Conservation (phyloP, 768 basidiomycete species). For the Termitomyces sp. region DNA sequence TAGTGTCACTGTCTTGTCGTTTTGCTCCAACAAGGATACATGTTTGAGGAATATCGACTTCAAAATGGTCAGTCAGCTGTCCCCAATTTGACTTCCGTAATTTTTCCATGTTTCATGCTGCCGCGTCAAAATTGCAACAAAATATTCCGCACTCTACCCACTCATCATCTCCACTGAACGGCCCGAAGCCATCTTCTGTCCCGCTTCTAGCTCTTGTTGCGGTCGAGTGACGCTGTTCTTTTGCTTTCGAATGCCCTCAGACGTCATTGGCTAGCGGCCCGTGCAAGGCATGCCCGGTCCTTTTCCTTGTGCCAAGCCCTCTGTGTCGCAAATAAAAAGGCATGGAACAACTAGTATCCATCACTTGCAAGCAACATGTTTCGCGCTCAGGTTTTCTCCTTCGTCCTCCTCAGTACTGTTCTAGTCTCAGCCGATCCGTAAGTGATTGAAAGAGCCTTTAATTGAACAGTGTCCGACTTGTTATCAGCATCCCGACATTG, state of each 20-base stretch:
- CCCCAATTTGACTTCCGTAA: not conserved
- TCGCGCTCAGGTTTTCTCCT: not conserved
- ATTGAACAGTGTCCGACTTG: not conserved
- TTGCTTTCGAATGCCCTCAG: not conserved
- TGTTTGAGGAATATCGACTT: not conserved
- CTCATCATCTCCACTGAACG: not conserved
- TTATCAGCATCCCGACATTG: slow-evolving; percentile 5
- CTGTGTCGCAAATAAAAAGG: slow-evolving; percentile 1
- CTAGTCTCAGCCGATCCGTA: slow-evolving; percentile 7
- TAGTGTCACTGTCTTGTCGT: not conserved
- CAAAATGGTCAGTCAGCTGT: slow-evolving; percentile 1
- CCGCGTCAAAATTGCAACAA: slow-evolving; percentile 17
- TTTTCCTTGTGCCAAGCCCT: not conserved
- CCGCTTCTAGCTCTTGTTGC: slow-evolving; percentile 15
- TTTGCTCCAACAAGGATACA: not conserved
- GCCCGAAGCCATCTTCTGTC: slow-evolving; percentile 15
- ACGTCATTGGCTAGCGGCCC: not conserved
- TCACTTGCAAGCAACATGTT: slow-evolving; percentile 2
- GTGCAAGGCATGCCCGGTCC: not conserved
- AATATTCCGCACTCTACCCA: not conserved
- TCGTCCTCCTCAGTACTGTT: not conserved
- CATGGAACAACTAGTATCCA: not conserved
- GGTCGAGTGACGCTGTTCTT: not conserved
- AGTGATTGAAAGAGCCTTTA: not conserved
- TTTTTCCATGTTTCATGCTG: slow-evolving; percentile 8